Percentiles rank a stretch among this genome's conserved stretches.
Conservation (phyloP, 805 yeast genomes). For the Pichia nakasei region DNA sequence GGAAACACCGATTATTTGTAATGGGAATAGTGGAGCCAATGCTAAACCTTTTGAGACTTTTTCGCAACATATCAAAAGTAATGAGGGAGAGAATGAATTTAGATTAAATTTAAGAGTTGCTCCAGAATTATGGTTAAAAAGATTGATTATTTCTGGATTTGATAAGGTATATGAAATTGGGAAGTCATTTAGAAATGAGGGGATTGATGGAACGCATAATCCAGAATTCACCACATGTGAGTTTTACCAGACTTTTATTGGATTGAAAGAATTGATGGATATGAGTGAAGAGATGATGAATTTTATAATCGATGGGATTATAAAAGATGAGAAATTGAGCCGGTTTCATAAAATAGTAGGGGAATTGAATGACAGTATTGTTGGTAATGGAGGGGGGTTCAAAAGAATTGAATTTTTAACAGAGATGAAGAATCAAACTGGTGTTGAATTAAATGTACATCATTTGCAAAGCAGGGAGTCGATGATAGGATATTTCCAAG, state of each 20-base stretch:
- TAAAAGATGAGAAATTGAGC: constrained; percentile 10
- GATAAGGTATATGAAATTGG: constrained; percentile 87
- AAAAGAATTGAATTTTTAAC: constrained; percentile 55
- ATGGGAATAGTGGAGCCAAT: constrained; percentile 72
- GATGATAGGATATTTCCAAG: not conserved
- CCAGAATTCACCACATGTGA: constrained; percentile 92
- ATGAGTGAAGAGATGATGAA: constrained; percentile 53
- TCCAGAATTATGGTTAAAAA: constrained; percentile 91
- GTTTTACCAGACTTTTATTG: constrained; percentile 67
- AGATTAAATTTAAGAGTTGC: constrained; percentile 70
- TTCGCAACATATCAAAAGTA: constrained; percentile 22
- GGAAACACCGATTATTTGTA: constrained; percentile 75
- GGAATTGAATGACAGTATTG: constrained; percentile 11
- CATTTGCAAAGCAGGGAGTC: not conserved
- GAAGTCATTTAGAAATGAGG: constrained; percentile 80
- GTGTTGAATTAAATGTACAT: constrained; percentile 17
- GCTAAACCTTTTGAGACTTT: constrained; percentile 77
- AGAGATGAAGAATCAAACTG: constrained; percentile 48
- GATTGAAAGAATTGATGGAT: constrained; percentile 55
- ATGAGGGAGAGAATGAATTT: not conserved
- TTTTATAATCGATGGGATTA: constrained; percentile 29
- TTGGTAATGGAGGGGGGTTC: constrained; percentile 24
- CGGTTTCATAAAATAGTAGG: constrained; percentile 18
- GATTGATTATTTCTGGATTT: constrained; percentile 74
- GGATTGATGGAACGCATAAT: constrained; percentile 86